Conservation (phyloP, 768 basidiomycete species). For the Coprinopsis marcescibilis region DNA sequence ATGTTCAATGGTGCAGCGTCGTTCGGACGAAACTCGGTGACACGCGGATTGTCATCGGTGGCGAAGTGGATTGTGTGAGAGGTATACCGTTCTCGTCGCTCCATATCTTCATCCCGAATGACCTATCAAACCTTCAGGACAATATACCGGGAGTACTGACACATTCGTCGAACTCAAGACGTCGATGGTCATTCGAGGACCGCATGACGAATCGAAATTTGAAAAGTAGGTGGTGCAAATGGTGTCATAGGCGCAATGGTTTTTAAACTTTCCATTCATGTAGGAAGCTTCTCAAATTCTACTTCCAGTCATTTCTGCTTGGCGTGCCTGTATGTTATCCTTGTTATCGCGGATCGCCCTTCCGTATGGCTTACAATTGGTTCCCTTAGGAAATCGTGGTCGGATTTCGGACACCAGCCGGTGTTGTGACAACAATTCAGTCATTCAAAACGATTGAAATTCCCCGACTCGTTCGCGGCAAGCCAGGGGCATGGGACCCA, state of each 20-base stretch:
- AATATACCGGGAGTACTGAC: conserved; percentile 55
- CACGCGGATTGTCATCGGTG: conserved; percentile 70
- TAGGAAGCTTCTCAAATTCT: conserved; percentile 89
- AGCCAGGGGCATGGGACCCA: conserved; percentile 74
- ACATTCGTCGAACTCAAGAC: conserved; percentile 86
- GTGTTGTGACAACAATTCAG: conserved; percentile 59
- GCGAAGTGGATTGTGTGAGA: conserved; percentile 87
- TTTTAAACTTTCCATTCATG: conserved; percentile 9
- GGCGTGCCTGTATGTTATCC: conserved; percentile 70
- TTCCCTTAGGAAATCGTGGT: conserved; percentile 50
- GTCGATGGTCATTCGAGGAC: conserved; percentile 60
- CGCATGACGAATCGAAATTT: conserved; percentile 64
- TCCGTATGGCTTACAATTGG: conserved; percentile 4
- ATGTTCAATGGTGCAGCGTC: conserved; percentile 87
- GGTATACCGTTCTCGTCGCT: conserved; percentile 40
- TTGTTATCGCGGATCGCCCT: conserved; percentile 5
- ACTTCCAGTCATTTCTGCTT: conserved; percentile 86
- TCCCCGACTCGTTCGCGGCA: conserved; percentile 72
- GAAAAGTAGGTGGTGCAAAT: conserved; percentile 57
- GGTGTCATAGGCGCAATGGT: conserved; percentile 1
- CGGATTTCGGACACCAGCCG: conserved; percentile 80
- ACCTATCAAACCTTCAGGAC: conserved; percentile 34
- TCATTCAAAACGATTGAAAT: conserved; percentile 74
- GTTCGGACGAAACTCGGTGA: conserved; percentile 80
- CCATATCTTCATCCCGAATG: neutral